These are phyloP conservation scores for Ustilago curta DNA, from an alignment of 1,284 basidiomycete species.

Conservation along the genomic window DNA sequence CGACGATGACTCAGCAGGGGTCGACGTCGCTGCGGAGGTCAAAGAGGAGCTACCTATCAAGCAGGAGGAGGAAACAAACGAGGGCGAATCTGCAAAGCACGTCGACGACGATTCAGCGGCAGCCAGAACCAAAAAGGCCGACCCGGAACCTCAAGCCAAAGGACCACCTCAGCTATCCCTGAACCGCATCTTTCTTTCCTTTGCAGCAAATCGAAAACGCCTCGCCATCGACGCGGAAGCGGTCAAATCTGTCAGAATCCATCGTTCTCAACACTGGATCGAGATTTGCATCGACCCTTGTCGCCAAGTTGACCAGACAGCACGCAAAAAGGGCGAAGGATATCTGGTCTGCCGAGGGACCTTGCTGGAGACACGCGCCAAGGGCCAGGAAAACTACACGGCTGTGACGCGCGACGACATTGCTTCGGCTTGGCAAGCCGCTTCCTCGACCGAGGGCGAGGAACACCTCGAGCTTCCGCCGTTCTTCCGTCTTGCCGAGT, in stretches of 20 bases:
- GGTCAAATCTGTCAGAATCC: constrained; percentile 83
- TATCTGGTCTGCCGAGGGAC: constrained; percentile 76
- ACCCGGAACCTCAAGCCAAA: constrained; percentile 12
- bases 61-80: background rate
- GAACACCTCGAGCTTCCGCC: constrained; percentile 39
- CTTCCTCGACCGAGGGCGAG: background rate
- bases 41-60: constrained; percentile 1
- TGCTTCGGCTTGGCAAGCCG: constrained; percentile 32
- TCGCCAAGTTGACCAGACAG: constrained; percentile 9
- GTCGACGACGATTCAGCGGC: background rate
- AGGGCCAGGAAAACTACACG: constrained; percentile 40
- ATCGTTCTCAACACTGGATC: constrained; percentile 83
- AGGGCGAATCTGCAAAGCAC: too few relatives aligned
- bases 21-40: background rate
- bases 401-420: constrained; percentile 44
- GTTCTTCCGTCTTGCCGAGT: constrained; percentile 23
- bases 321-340: constrained; percentile 71
- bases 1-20: background rate
- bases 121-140: constrained; percentile 6
- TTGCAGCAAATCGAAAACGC: constrained; percentile 85
- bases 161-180: constrained; percentile 68
- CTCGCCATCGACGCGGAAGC: constrained; percentile 89
- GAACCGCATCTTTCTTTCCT: constrained; percentile 84
- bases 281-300: constrained; percentile 76
- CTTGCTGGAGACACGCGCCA: constrained; percentile 67